A percentile compares a stretch with the other conserved stretches of the same genome.
Evolutionary conservation across 2,329 filamentous ascomycete species (phyloP).

Genomic region (Myotisia sp.): DNA sequence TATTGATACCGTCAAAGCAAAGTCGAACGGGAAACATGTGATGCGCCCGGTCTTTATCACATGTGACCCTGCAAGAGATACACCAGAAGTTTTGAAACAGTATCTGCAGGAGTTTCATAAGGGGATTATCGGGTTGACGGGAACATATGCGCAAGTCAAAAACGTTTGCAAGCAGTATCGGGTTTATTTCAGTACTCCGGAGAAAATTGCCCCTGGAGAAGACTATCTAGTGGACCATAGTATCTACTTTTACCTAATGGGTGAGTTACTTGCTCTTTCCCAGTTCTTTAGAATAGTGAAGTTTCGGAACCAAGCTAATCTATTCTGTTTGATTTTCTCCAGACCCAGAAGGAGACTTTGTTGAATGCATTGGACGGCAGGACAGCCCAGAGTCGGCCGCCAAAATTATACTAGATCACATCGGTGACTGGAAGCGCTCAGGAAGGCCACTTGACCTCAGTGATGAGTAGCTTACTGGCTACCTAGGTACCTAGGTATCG

Average conservation of each 20-base stretch:
- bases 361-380: constrained; percentile 89
- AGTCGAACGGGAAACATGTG: constrained; percentile 25
- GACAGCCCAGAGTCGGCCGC: constrained; percentile 80
- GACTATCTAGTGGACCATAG: constrained; percentile 98
- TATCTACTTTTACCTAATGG: constrained; percentile 99
- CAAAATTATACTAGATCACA: constrained; percentile 70
- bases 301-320: too few species aligned
- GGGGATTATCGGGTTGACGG: constrained; percentile 73
- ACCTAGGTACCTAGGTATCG: too few species aligned
- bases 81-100: constrained; percentile 63
- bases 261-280: constrained; percentile 30
- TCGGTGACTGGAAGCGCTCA: constrained; percentile 57
- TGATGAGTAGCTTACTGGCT: too few species aligned
- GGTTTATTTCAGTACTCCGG: constrained; percentile 92
- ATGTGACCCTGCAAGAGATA: constrained; percentile 86
- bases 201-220: constrained; percentile 75
- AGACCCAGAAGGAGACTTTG: constrained; percentile 95
- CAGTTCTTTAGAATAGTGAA: background rate
- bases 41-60: constrained; percentile 74
- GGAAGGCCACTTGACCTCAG: constrained; percentile 38
- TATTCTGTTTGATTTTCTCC: too few species aligned
- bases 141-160: constrained; percentile 88
- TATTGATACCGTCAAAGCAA: constrained; percentile 52
- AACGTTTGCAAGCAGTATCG: constrained; percentile 87
- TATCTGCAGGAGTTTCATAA: constrained; percentile 89